These are phyloP conservation scores for Lyophyllum decastes DNA, from an alignment of 768 basidiomycete species.

Conservation along the genomic window DNA sequence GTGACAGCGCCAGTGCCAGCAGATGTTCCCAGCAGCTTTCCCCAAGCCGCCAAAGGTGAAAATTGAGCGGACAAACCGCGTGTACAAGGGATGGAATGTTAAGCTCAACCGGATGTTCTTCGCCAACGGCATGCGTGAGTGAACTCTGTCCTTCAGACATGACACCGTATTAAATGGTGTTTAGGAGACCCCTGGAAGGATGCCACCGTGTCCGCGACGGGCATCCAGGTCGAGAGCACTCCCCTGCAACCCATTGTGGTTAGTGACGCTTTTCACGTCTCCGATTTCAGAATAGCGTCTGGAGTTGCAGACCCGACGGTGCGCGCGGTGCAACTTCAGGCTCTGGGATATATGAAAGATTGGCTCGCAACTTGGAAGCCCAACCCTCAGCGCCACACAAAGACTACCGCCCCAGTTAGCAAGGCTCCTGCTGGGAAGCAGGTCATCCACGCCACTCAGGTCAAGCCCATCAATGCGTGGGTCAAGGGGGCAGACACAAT, in stretches of 20 bases:
- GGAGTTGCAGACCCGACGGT: constrained; percentile 53
- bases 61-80: constrained; percentile 41
- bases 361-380: constrained; percentile 57
- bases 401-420: neutral
- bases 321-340: constrained; percentile 52
- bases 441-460: neutral
- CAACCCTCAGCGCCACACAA: constrained; percentile 1
- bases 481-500: constrained; percentile 27
- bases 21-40: constrained; percentile 67
- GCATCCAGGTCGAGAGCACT: constrained; percentile 46
- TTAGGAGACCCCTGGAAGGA: constrained; percentile 76
- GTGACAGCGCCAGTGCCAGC: constrained; percentile 64
- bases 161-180: neutral
- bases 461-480: constrained; percentile 38
- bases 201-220: constrained; percentile 64
- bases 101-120: constrained; percentile 62
- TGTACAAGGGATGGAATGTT: constrained; percentile 67
- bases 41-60: constrained; percentile 44
- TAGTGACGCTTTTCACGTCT: constrained; percentile 68
- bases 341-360: constrained; percentile 48
- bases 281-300: constrained; percentile 49
- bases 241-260: constrained; percentile 55
- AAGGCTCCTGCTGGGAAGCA: neutral
- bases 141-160: neutral
- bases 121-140: constrained; percentile 67